Evolutionary conservation across 2,329 filamentous ascomycete genomes (phyloP).

Genomic region (Cytospora paraplurivora): DNA sequence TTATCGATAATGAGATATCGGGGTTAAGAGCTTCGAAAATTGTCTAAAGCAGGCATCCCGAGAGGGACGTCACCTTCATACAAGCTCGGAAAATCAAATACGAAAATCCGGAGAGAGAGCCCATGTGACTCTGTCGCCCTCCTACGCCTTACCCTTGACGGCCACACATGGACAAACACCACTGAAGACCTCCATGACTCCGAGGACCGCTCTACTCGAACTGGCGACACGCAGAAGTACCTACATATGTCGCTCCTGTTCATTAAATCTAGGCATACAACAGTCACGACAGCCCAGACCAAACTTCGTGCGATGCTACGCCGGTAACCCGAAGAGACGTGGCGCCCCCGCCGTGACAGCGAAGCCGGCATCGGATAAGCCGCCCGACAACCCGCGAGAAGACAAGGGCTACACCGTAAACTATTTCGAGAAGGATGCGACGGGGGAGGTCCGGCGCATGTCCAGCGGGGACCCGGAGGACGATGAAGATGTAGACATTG

Average conservation of each 20-base stretch:
- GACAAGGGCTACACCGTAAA: slow-evolving; percentile 12
- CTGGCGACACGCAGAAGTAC: slow-evolving; percentile 25
- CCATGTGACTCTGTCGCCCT: background rate
- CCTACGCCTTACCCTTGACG: background rate
- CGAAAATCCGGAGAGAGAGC: background rate
- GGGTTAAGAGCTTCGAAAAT: slow-evolving; percentile 2
- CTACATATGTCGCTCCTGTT: slow-evolving; percentile 27
- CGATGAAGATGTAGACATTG: slow-evolving; percentile 68
- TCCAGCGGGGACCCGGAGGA: slow-evolving; percentile 11
- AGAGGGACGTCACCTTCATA: slow-evolving; percentile 11
- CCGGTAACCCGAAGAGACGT: slow-evolving; percentile 6
- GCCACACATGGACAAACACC: slow-evolving; percentile 4
- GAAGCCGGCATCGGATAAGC: background rate
- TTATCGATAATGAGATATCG: slow-evolving; percentile 28
- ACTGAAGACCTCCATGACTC: slow-evolving; percentile 23
- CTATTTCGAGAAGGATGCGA: slow-evolving; percentile 27
- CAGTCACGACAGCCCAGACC: slow-evolving; percentile 2
- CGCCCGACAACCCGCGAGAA: background rate
- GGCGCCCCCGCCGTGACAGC: background rate
- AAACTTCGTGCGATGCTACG: slow-evolving; percentile 20
- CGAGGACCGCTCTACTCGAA: slow-evolving; percentile 24
- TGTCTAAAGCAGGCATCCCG: background rate
- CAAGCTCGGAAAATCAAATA: background rate
- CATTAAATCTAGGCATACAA: slow-evolving; percentile 10
- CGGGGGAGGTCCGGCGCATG: slow-evolving; percentile 16